A percentile compares a stretch with the other conserved stretches of the same genome.
These are phyloP conservation scores for Prunus mongolica DNA, from an alignment of 306 rosid genomes.

Conservation along the genomic window DNA sequence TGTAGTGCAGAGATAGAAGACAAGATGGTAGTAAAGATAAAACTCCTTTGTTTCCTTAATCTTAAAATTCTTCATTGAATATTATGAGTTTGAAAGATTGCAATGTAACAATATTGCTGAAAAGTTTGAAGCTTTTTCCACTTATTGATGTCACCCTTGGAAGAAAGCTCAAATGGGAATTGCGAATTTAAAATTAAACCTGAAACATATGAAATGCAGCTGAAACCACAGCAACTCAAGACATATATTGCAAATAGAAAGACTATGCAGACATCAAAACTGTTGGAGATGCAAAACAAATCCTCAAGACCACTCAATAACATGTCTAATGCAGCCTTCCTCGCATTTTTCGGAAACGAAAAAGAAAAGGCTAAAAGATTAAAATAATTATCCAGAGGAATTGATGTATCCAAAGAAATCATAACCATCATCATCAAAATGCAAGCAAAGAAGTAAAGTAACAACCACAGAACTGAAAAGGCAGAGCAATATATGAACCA, in stretches of 20 bases:
- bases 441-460: not conserved
- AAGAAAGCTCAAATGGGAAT: not conserved
- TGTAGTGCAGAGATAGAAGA: slow-evolving; percentile 4
- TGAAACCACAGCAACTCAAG: not conserved
- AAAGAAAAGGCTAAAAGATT: not conserved
- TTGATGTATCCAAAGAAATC: not conserved
- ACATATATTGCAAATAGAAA: not conserved
- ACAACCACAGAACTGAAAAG: not conserved
- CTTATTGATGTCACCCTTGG: not conserved
- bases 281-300: not conserved
- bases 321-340: not conserved
- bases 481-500: not conserved
- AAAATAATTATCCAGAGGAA: not conserved
- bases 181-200: not conserved
- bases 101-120: not conserved
- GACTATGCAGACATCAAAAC: not conserved
- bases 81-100: not conserved
- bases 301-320: not conserved
- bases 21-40: not conserved
- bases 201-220: not conserved
- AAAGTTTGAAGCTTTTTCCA: not conserved
- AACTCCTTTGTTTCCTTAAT: not conserved
- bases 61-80: not conserved
- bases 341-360: no score
- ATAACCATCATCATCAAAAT: not conserved